Base-by-base conservation (phyloP, 108 stramenopile species). In the Cyclotella baltica region DNA sequence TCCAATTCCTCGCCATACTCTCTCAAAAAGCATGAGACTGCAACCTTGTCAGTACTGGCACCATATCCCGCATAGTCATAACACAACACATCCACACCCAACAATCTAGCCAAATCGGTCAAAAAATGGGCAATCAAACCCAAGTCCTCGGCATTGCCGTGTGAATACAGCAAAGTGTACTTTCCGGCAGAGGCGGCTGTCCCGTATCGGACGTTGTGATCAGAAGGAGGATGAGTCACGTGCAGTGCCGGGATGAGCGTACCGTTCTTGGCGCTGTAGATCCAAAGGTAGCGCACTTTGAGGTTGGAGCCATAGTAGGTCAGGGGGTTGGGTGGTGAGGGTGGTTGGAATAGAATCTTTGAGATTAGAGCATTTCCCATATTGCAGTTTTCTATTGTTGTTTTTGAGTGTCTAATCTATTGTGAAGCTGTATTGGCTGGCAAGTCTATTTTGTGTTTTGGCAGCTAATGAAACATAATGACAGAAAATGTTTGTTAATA, bases 1-100 rank as follows among this genome's bases (percentile, higher is more conserved):
- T 66, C 62, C 62, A 82, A 56, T 51, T 77, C 68, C 0, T 46
- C 30, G 2, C 67, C 72, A 25, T 50, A 80, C 35, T 62, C 79
- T 11, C 43, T 34, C 23, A 50, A 71, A 31, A 70, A 75, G 4
- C 55, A 69, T 15, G 46, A 31, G 1, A 81, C 68, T 10, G 37
- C 36, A 0, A 28, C 47, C 8, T 13, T n/a, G 55, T 78, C 78
- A 11, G 51, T 63, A 31, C 78, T 57, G 29, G 77, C 82, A 16
- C 92, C 94, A 72, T 93, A 93, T 11, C 94, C 94, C 0, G 88
- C 68, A 53, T 96, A 96, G 71, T 96, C 96, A 69, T 94, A 96
- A 28, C 88, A 90, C 20, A 96, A 27, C 1, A 96, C 86, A 72
- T 95, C 91, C n/a, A 94, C 89, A 51, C 86, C 77, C 10, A 89